Base-by-base conservation (phyloP, 2,329 filamentous ascomycete genomes). In the Penicillium sp. region DNA sequence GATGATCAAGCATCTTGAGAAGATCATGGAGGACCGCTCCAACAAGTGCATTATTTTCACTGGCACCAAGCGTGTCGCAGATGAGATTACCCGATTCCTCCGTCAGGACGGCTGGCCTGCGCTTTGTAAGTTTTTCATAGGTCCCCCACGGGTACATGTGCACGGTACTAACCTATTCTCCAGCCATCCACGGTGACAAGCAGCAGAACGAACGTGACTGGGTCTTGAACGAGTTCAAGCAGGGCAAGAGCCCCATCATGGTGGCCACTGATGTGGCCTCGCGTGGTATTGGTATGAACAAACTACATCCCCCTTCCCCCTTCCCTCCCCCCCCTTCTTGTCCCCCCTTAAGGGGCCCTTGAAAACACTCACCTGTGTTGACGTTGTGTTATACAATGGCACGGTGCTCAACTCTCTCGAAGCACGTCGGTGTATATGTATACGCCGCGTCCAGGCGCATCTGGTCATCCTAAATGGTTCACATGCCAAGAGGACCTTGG, bases 221-320 rank as follows among this genome's bases (percentile, higher is more conserved):
- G 91, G 94, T 97, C 70, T 84, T 99, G 74, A 95, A 97, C 78
- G 93, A 97, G 78, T 99, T 99, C 87, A 99, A 97, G 87, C 90
- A 90, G 64, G 92, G 91, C 80, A 97, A 97, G 84, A 96, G 91
- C 81, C 94, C 94, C 75, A 96, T 99, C 86, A 96, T 99, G 92
- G 94, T 99, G 81, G 94, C 94, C 80, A 99, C 94, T 66, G 94
- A 97, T 74, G 94, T 99, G 80, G 94, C 94, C 80, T 97, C 94
- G 75, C 94, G 94, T 92, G 94, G 94, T 91, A 97, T 99, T 81
- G 94, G 94, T 97, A 95, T 96, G 91, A 93, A 89, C 85, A 81
- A 83, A 79, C 60, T 80, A 79, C 76, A 77, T 79, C 73, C 76
- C 77, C 73, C 71, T 67, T 71, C 71, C 65, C 63, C 58, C 57